Percentiles rank a stretch among this genome's conserved stretches.
These are phyloP conservation scores for Picea glauca DNA, from an alignment of 75 land plant genomes.

Conservation along the genomic window DNA sequence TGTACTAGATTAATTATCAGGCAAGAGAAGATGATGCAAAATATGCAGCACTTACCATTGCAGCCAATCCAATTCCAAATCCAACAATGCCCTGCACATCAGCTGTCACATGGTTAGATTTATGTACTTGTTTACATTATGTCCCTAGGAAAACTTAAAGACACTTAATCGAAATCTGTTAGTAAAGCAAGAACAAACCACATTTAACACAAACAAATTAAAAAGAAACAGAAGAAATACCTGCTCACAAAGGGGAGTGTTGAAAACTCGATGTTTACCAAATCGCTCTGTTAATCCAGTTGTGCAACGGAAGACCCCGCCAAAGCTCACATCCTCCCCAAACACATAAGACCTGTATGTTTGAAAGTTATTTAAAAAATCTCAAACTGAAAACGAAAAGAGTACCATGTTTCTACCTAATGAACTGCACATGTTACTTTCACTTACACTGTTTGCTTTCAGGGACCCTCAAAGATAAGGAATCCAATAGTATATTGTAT, in stretches of 20 bases:
- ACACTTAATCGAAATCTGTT: background rate
- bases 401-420: no score
- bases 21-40: background rate
- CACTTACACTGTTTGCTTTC: no score
- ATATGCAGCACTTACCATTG: conserved; percentile 59
- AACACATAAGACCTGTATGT: conserved; percentile 76
- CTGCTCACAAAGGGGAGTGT: conserved; percentile 99
- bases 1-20: background rate
- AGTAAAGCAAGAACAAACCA: background rate
- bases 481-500: no score
- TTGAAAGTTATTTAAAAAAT: background rate
- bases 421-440: background rate
- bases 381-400: background rate
- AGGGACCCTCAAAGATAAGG: no score
- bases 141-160: background rate
- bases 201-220: background rate
- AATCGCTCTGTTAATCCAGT: conserved; percentile 86
- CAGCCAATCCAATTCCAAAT: conserved; percentile 97
- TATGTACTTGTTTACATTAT: background rate
- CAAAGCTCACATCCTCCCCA: conserved; percentile 98
- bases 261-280: conserved; percentile 92
- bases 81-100: conserved; percentile 87
- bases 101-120: background rate
- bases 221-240: conserved; percentile 23
- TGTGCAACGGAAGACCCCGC: conserved; percentile 98